Evolutionary conservation across 306 rosid species (phyloP).

Genomic region (barrel medic (Medicago truncatula)): DNA sequence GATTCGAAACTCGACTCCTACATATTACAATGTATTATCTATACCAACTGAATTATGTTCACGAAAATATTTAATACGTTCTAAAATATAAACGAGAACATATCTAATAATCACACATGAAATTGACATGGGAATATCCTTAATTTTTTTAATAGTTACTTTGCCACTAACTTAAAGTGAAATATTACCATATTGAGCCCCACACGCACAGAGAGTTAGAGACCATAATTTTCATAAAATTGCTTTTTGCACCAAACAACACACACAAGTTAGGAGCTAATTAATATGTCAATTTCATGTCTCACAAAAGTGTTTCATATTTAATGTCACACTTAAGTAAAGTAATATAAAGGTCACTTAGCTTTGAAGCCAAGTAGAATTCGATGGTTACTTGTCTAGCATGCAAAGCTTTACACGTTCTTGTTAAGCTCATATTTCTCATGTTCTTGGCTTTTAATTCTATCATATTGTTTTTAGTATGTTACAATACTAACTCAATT

Average conservation of each 20-base stretch:
- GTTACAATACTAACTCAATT: conserved; percentile 8
- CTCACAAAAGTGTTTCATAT: conserved; percentile 20
- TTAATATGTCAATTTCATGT: conserved; percentile 41
- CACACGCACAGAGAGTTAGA: conserved; percentile 12
- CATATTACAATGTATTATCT: too few relatives aligned
- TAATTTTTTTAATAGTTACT: conserved; percentile 44
- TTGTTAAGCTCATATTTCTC: conserved; percentile 31
- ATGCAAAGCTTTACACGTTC: conserved; percentile 60
- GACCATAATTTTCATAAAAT: conserved; percentile 41
- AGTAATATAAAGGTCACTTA: conserved; percentile 49
- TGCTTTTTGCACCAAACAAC: conserved; percentile 1
- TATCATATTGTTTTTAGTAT: not conserved
- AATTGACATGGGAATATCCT: conserved; percentile 44
- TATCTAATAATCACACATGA: not conserved
- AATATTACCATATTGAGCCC: conserved; percentile 44
- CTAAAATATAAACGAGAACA: too few relatives aligned
- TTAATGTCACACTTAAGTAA: conserved; percentile 33
- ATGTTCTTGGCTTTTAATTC: not conserved
- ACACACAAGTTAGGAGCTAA: conserved; percentile 16
- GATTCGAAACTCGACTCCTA: too few relatives aligned
- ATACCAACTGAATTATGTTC: too few relatives aligned
- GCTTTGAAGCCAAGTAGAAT: conserved; percentile 74
- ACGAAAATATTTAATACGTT: too few relatives aligned
- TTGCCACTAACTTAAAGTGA: conserved; percentile 50
- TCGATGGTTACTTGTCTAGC: conserved; percentile 61